These are phyloP conservation scores for Dactylellina drechsleri DNA, from an alignment of 2,329 filamentous ascomycete species.

Conservation along the genomic window DNA sequence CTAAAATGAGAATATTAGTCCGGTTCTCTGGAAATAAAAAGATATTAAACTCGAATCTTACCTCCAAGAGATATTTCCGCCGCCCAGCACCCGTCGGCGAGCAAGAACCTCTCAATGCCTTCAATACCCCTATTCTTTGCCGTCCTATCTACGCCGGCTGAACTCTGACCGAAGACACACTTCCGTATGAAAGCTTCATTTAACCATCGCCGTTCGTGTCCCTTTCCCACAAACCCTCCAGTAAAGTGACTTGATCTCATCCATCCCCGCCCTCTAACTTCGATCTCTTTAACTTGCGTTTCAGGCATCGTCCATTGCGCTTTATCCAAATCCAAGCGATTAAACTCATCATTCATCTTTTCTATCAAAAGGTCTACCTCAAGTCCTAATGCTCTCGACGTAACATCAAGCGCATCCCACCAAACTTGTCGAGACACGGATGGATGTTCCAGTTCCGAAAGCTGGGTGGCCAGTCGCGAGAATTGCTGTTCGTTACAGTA, in stretches of 20 bases:
- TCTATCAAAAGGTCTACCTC: constrained; percentile 53
- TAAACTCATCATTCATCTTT: constrained; percentile 52
- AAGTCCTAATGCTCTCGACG: constrained; percentile 33
- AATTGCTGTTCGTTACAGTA: constrained; percentile 54
- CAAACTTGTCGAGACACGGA: constrained; percentile 41
- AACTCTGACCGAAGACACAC: constrained; percentile 50
- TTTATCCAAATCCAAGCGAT: constrained; percentile 40
- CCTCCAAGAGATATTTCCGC: constrained; percentile 52
- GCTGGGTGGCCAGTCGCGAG: constrained; percentile 42
- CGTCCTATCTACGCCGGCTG: constrained; percentile 24
- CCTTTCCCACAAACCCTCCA: constrained; percentile 48
- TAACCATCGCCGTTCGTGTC: constrained; percentile 47
- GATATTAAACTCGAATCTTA: constrained; percentile 13
- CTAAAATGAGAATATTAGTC: constrained; percentile 25
- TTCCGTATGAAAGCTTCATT: constrained; percentile 43
- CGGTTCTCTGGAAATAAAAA: not conserved
- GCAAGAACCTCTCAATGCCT: constrained; percentile 44
- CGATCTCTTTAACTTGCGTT: constrained; percentile 50
- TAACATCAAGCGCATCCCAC: constrained; percentile 52
- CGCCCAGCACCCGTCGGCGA: constrained; percentile 53
- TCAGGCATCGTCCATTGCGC: constrained; percentile 42
- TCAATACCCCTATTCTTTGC: constrained; percentile 44
- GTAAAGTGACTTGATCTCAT: constrained; percentile 46
- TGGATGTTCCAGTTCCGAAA: constrained; percentile 40
- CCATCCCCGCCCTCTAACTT: constrained; percentile 48